A percentile compares a stretch with the other conserved stretches of the same genome.
phyloP scores from a whole-genome alignment of 306 rosid genomes.

The Castanospermum australe region DNA sequence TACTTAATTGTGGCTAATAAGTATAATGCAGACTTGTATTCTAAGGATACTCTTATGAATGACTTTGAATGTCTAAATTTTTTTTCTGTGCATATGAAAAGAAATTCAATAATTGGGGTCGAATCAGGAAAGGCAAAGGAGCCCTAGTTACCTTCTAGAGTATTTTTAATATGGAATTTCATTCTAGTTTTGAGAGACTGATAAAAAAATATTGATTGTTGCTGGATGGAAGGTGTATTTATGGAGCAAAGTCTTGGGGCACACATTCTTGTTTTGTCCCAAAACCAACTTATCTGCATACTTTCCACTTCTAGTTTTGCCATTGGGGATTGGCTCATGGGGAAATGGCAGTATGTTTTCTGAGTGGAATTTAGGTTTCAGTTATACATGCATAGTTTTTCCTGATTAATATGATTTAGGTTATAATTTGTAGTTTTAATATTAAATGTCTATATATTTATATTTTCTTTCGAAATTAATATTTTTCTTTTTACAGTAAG shows the following conservation, averaged over 20 bases:
- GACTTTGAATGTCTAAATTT: not conserved
- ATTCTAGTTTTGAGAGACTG: not conserved
- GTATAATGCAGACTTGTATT: conserved; percentile 1
- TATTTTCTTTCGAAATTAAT: not conserved
- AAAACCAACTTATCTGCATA: not conserved
- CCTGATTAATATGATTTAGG: not conserved
- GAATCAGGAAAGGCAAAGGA: not conserved
- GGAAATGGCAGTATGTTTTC: not conserved
- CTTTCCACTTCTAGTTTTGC: not conserved
- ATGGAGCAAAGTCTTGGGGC: not conserved
- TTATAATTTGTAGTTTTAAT: not conserved
- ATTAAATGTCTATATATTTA: not conserved
- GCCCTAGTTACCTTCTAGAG: not conserved
- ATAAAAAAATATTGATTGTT: not conserved
- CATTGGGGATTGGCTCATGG: not conserved
- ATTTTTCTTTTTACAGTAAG: not conserved
- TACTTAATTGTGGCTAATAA: not conserved
- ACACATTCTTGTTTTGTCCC: not conserved
- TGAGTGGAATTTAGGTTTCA: not conserved
- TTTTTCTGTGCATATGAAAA: not conserved
- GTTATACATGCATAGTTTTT: not conserved
- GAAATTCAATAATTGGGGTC: not conserved
- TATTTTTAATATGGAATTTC: not conserved
- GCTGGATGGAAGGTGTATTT: not conserved
- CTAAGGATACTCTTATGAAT: not conserved